Evolutionary conservation across 1,284 basidiomycete species (phyloP).

Genomic region (Cryptococcus neoformans): DNA sequence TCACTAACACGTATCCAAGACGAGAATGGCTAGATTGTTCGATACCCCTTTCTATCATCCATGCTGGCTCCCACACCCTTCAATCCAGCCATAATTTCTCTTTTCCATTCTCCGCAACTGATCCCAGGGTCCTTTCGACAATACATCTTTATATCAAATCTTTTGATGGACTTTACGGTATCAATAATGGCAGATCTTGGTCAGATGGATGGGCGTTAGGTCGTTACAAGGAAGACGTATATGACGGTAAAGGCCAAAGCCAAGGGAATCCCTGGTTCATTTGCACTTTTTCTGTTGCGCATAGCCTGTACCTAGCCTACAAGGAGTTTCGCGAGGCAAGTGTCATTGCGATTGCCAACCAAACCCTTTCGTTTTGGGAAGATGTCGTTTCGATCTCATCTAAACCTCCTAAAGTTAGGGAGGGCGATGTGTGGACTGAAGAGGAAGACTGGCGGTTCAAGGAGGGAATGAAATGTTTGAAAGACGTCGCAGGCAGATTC

Average conservation of each 20-base stretch:
- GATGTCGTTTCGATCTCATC: slow-evolving; percentile 22
- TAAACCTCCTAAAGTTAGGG: background rate
- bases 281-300: slow-evolving; percentile 48
- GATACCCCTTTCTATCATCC: slow-evolving; percentile 47
- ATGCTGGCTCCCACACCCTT: slow-evolving; percentile 29
- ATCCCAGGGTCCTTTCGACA: slow-evolving; percentile 38
- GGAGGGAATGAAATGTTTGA: slow-evolving; percentile 24
- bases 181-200: slow-evolving; percentile 40
- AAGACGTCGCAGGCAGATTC: slow-evolving; percentile 42
- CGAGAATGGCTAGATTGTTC: slow-evolving; percentile 47
- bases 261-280: slow-evolving; percentile 52
- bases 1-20: background rate
- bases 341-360: slow-evolving; percentile 23
- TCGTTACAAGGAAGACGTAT: slow-evolving; percentile 52
- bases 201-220: slow-evolving; percentile 49
- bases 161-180: slow-evolving; percentile 46
- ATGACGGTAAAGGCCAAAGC: slow-evolving; percentile 47
- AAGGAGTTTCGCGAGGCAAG: slow-evolving; percentile 16
- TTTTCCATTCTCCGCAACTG: slow-evolving; percentile 15
- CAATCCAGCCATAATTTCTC: background rate
- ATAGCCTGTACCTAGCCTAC: slow-evolving; percentile 44
- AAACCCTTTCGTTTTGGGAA: slow-evolving; percentile 40
- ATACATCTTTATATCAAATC: slow-evolving; percentile 41
- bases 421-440: slow-evolving; percentile 3
- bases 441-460: slow-evolving; percentile 13